Conservation (phyloP, 108 stramenopile species). For the Cylindrotheca closterium region DNA sequence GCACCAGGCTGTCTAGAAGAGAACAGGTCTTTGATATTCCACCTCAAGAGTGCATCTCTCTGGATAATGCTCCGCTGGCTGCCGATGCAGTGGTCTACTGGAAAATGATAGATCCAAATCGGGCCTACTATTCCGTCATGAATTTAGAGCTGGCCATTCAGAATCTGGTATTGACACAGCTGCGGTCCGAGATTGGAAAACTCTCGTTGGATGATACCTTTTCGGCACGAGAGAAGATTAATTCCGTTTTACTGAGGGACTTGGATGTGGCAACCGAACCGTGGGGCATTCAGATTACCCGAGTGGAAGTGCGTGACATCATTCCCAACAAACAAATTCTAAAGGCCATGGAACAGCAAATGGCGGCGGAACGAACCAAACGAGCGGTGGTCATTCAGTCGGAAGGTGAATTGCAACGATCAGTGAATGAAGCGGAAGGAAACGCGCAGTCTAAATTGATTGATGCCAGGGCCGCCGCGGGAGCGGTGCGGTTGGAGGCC, state of each 20-base stretch:
- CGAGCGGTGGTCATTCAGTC: slow-evolving; percentile 34
- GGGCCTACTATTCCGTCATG: slow-evolving; percentile 31
- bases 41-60: slow-evolving; percentile 34
- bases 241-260: slow-evolving; percentile 18
- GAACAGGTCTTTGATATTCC: slow-evolving; percentile 45
- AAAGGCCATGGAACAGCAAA: slow-evolving; percentile 47
- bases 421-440: slow-evolving; percentile 41
- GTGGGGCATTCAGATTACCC: slow-evolving; percentile 40
- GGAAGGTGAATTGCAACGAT: slow-evolving; percentile 27
- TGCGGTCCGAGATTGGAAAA: slow-evolving; percentile 37
- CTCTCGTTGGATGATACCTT: slow-evolving; percentile 38
- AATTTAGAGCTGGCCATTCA: slow-evolving; percentile 26
- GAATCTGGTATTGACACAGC: slow-evolving; percentile 36
- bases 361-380: slow-evolving; percentile 48
- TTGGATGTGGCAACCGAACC: slow-evolving; percentile 20
- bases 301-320: slow-evolving; percentile 42
- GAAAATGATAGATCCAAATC: slow-evolving; percentile 13
- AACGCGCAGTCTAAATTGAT: slow-evolving; percentile 22
- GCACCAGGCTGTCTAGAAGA: too few relatives aligned
- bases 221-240: slow-evolving; percentile 35
- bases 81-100: slow-evolving; percentile 45
- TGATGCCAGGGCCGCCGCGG: slow-evolving; percentile 35
- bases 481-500: slow-evolving; percentile 25
- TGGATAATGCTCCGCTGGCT: slow-evolving; percentile 35
- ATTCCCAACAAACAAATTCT: slow-evolving; percentile 29